A percentile compares a stretch with the other conserved stretches of the same genome.
These are phyloP conservation scores for Neurospora tetrasperma DNA, from an alignment of 495 filamentous ascomycete genomes.

Conservation along the genomic window DNA sequence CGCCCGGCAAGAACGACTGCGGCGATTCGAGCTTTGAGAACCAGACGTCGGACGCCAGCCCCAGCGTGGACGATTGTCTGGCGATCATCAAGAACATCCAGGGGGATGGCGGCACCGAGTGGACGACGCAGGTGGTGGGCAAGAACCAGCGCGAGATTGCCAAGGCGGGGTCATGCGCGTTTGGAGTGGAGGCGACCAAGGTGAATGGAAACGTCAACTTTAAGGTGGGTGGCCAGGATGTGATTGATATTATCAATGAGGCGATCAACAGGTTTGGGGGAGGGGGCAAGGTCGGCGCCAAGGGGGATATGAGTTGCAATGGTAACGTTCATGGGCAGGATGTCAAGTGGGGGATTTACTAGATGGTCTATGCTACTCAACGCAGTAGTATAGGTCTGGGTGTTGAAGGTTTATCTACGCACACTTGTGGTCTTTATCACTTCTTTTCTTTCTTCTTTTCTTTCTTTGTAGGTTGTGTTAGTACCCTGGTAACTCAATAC, in stretches of 20 bases:
- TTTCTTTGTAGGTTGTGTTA: no score
- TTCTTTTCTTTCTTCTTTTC: no score
- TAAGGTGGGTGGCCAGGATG: background rate
- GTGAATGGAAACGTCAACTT: background rate
- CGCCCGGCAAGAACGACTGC: background rate
- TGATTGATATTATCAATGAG: background rate
- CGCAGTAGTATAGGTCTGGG: no score
- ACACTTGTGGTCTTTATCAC: no score
- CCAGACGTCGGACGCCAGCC: background rate
- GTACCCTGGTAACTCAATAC: no score
- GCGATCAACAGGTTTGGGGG: background rate
- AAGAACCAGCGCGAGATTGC: background rate
- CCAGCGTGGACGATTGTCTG: background rate
- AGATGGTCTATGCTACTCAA: background rate
- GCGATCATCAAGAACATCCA: background rate
- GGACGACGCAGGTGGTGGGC: background rate
- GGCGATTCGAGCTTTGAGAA: background rate
- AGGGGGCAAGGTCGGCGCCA: background rate
- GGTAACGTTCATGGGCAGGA: background rate
- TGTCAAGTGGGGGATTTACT: background rate
- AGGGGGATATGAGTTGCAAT: background rate
- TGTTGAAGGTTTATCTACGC: no score
- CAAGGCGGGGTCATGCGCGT: background rate
- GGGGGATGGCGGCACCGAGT: background rate
- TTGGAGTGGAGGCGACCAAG: background rate